Conservation (phyloP, 176 grass and related monocot genomes). For the Thinopyrum elongatum region DNA sequence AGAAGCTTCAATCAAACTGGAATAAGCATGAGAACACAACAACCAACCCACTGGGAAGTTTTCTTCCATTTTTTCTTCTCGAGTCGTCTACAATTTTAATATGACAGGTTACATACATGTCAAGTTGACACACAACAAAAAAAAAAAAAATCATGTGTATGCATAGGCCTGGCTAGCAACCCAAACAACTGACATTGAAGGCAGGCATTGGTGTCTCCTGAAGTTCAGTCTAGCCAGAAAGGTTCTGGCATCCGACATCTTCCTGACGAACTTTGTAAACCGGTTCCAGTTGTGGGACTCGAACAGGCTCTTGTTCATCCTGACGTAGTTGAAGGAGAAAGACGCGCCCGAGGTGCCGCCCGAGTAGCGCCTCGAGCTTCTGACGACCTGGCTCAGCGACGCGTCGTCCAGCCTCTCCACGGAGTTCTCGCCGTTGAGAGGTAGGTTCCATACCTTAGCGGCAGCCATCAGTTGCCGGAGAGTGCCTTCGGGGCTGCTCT, state of each 20-base stretch:
- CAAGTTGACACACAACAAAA: neutral
- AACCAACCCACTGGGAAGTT: conserved; percentile 4
- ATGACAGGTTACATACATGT: conserved; percentile 22
- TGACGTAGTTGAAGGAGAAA: conserved; percentile 81
- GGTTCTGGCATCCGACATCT: conserved; percentile 65
- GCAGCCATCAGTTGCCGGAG: conserved; percentile 56
- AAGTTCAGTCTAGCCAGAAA: conserved; percentile 63
- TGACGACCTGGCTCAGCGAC: conserved; percentile 61
- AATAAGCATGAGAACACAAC: neutral
- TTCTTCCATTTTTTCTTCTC: neutral
- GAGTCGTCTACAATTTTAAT: conserved; percentile 22
- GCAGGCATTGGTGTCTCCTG: conserved; percentile 47
- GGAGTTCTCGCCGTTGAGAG: conserved; percentile 67
- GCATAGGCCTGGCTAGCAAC: conserved; percentile 44
- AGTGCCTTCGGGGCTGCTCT: conserved; percentile 73
- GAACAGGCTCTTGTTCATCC: conserved; percentile 75
- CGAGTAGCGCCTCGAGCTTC: conserved; percentile 65
- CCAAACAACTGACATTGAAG: conserved; percentile 51
- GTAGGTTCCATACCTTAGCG: conserved; percentile 55
- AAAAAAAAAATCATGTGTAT: conserved; percentile 34
- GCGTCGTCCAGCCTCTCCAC: conserved; percentile 48
- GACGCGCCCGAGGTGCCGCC: conserved; percentile 44
- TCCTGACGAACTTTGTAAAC: conserved; percentile 69
- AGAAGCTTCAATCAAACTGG: conserved; percentile 7
- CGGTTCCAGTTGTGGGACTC: conserved; percentile 65